Percentiles rank a stretch among this genome's conserved stretches.
These are phyloP conservation scores for Aspergillus biplanus DNA, from an alignment of 495 filamentous ascomycete species.

Conservation along the genomic window DNA sequence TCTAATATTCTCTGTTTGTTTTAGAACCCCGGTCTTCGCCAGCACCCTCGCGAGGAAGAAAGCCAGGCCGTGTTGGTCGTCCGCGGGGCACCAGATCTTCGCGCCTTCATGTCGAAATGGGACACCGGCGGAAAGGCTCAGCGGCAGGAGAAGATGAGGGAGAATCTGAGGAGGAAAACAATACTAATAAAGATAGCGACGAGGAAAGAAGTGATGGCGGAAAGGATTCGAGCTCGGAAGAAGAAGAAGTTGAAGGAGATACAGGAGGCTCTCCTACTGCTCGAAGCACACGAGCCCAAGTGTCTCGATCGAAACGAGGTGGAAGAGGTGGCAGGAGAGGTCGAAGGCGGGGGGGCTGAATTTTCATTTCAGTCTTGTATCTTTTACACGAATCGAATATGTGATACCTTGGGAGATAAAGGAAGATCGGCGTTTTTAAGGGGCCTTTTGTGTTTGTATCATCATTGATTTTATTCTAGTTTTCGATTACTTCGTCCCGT, in stretches of 20 bases:
- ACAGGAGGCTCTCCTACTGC: slow-evolving; percentile 40
- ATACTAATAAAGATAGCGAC: slow-evolving; percentile 43
- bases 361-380: slow-evolving; percentile 1
- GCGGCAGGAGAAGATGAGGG: slow-evolving; percentile 42
- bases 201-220: slow-evolving; percentile 38
- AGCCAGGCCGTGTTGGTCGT: slow-evolving; percentile 42
- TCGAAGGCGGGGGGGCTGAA: slow-evolving; percentile 38
- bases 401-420: slow-evolving; percentile 34
- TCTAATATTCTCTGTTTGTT: slow-evolving; percentile 17
- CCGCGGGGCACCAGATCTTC: slow-evolving; percentile 49
- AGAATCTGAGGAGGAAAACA: slow-evolving; percentile 49
- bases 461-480: slow-evolving; percentile 1
- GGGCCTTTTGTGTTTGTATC: slow-evolving; percentile 19
- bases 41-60: slow-evolving; percentile 50
- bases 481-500: neutral
- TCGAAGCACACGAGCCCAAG: slow-evolving; percentile 45
- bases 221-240: slow-evolving; percentile 30
- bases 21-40: slow-evolving; percentile 55
- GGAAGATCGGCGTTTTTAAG: slow-evolving; percentile 23
- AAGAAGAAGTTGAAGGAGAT: slow-evolving; percentile 45
- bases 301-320: slow-evolving; percentile 44
- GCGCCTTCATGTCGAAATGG: slow-evolving; percentile 47
- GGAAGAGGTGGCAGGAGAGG: slow-evolving; percentile 39
- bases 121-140: slow-evolving; percentile 30
- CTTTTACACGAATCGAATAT: neutral